These are phyloP conservation scores for Hysterangium stoloniferum DNA, from an alignment of 768 basidiomycete species.

Conservation along the genomic window DNA sequence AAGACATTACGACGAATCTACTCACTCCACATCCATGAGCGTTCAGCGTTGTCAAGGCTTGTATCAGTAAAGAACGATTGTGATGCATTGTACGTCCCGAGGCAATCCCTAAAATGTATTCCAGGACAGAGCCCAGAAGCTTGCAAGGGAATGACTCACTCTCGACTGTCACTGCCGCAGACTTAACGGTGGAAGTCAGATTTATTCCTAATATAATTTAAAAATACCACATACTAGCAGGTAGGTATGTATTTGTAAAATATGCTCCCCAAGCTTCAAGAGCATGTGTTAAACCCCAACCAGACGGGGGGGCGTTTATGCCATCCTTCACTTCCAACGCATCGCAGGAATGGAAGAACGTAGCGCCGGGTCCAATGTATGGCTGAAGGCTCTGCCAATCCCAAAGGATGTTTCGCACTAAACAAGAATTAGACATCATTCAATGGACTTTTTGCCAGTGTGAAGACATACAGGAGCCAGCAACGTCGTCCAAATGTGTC, in stretches of 20 bases:
- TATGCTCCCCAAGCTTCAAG: conserved; percentile 16
- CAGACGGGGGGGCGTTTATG: conserved; percentile 28
- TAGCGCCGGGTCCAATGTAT: conserved; percentile 33
- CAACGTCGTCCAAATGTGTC: conserved; percentile 59
- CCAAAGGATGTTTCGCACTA: conserved; percentile 43
- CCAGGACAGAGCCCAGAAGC: background rate
- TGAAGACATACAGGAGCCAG: conserved; percentile 39
- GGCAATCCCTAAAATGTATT: conserved; percentile 24
- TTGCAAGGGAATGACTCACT: conserved; percentile 45
- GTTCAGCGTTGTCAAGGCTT: conserved; percentile 41
- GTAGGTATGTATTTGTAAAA: conserved; percentile 11
- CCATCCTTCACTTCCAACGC: conserved; percentile 59
- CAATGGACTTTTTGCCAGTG: background rate
- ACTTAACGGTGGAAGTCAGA: conserved; percentile 30
- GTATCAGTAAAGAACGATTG: conserved; percentile 44
- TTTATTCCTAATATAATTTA: background rate
- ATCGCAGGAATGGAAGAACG: conserved; percentile 59
- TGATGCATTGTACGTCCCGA: conserved; percentile 35
- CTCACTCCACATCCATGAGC: conserved; percentile 74
- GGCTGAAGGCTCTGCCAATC: conserved; percentile 64
- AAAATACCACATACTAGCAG: conserved; percentile 2
- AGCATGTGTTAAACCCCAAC: conserved; percentile 17
- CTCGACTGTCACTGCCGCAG: conserved; percentile 38
- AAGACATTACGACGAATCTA: conserved; percentile 10
- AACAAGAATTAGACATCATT: background rate